These are phyloP conservation scores for Carex pumila DNA, from an alignment of 176 grass and related monocot genomes.

Conservation along the genomic window DNA sequence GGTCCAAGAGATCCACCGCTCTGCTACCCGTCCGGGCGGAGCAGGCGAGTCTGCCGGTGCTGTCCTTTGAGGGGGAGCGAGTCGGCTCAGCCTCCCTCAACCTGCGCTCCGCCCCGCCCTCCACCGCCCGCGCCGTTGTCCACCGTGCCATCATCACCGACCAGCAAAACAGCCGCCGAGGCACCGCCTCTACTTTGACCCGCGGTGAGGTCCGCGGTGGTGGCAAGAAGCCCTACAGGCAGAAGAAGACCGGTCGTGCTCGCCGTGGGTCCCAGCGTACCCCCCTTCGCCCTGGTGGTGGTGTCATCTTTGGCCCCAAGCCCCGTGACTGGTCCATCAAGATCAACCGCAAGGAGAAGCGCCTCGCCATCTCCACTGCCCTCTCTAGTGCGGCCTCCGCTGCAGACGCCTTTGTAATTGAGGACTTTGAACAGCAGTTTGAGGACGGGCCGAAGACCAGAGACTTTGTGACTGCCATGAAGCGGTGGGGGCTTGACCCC, in stretches of 20 bases:
- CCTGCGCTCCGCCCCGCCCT: slow-evolving; percentile 57
- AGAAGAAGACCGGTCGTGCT: slow-evolving; percentile 88
- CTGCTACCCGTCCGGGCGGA: slow-evolving; percentile 33
- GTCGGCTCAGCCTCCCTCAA: slow-evolving; percentile 62
- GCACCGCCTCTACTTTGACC: slow-evolving; percentile 91
- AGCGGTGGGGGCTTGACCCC: slow-evolving; percentile 87
- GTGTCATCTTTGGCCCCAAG: slow-evolving; percentile 93
- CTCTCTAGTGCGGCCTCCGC: slow-evolving; percentile 71
- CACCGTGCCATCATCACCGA: slow-evolving; percentile 85
- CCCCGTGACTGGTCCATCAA: slow-evolving; percentile 97
- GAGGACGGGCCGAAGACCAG: slow-evolving; percentile 45
- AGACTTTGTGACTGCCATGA: slow-evolving; percentile 74
- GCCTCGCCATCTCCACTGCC: slow-evolving; percentile 82
- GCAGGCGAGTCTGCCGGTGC: slow-evolving; percentile 58
- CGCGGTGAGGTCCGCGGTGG: slow-evolving; percentile 75
- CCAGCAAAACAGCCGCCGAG: slow-evolving; percentile 84
- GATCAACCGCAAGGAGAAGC: slow-evolving; percentile 99
- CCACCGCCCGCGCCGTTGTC: slow-evolving; percentile 76
- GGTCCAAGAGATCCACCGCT: slow-evolving; percentile 13
- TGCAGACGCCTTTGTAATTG: slow-evolving; percentile 63
- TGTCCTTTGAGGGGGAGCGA: slow-evolving; percentile 73
- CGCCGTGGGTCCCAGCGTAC: slow-evolving; percentile 72
- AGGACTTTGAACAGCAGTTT: slow-evolving; percentile 63
- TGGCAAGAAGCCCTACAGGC: slow-evolving; percentile 79
- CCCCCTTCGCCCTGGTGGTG: slow-evolving; percentile 86